Evolutionary conservation across 257 asterid genomes (phyloP), one percentile per base, ranked within the genome.

Genomic region (Gentiana straminea): DNA sequence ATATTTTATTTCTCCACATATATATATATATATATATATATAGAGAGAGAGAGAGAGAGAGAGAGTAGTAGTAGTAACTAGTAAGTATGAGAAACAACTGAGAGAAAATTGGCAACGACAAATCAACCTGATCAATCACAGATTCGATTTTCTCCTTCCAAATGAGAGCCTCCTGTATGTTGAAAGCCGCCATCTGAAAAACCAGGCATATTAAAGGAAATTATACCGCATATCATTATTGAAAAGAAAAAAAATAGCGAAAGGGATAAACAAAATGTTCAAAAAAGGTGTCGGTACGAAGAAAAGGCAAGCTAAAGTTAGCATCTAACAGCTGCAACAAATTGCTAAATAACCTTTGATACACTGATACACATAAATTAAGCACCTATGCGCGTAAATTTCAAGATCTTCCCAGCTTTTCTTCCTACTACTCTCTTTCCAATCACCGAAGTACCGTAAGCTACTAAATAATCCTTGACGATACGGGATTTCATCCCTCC

Each of bases 181-280:
- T 86, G 80, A 79, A 89, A 79, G 97, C 94, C 68, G 97, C 97
- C 97, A 89, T 85, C 97, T 89, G 87, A 69, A 69, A 66, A 69
- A 6, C 15, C 5, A 8, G 32, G 37, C 33, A 38, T 44, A 37
- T 57, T 43, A 49, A 37, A 48, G 5, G 35, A 13, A 53, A 52
- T 51, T 6, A 46, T 11, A 36, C 33, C 4, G n/a, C 47, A 62
- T 12, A 41, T 33, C 43, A 44, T 1, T 33, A 33, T 24, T 48
- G 13, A 4, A 46, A 8, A n/a, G 13, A 11, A 2, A 33, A 10
- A 6, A 54, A 55, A 54, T 35, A 33, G 7, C 35, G 33, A 53
- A 51, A 47, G 35, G 9, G 46, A 43, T 35, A 33, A 66, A 49
- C 3, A 35, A 13, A 6, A 34, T 51, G 49, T 49, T 51, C 24